These are phyloP conservation scores for Candida insectorum DNA, from an alignment of 805 yeast species.

Conservation along the genomic window DNA sequence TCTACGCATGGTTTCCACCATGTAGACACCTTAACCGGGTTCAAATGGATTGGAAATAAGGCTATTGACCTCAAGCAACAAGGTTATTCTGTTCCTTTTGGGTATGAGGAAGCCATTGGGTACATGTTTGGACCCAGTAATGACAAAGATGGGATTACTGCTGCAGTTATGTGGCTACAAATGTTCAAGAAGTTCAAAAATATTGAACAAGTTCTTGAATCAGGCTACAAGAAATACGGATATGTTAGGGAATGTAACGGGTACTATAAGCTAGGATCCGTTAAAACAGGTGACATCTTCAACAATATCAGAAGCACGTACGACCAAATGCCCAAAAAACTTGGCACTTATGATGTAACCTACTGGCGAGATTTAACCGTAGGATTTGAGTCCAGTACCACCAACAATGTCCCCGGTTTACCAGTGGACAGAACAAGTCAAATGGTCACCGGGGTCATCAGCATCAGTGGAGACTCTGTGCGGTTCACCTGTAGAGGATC, in stretches of 20 bases:
- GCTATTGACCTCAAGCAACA: conserved; percentile 66
- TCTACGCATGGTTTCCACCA: conserved; percentile 54
- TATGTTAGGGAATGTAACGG: conserved; percentile 84
- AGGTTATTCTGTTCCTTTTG: conserved; percentile 79
- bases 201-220: conserved; percentile 41
- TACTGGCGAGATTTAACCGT: conserved; percentile 81
- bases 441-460: conserved; percentile 75
- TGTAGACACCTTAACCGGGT: conserved; percentile 88
- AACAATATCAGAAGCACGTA: conserved; percentile 42
- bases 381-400: conserved; percentile 74
- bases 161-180: conserved; percentile 72
- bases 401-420: conserved; percentile 53
- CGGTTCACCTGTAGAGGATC: conserved; percentile 89
- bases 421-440: conserved; percentile 75
- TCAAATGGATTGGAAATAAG: conserved; percentile 94
- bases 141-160: conserved; percentile 92
- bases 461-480: conserved; percentile 25
- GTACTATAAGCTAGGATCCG: conserved; percentile 66
- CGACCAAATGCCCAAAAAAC: conserved; percentile 35
- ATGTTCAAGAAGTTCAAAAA: conserved; percentile 44
- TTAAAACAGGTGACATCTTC: conserved; percentile 57
- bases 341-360: conserved; percentile 58
- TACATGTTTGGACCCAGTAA: conserved; percentile 82
- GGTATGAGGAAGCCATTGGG: conserved; percentile 94
- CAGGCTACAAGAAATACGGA: conserved; percentile 67